Evolutionary conservation across 2,329 filamentous ascomycete species (phyloP), one percentile per base, ranked within the genome.

Genomic region (Neodidymelliopsis sp.): DNA sequence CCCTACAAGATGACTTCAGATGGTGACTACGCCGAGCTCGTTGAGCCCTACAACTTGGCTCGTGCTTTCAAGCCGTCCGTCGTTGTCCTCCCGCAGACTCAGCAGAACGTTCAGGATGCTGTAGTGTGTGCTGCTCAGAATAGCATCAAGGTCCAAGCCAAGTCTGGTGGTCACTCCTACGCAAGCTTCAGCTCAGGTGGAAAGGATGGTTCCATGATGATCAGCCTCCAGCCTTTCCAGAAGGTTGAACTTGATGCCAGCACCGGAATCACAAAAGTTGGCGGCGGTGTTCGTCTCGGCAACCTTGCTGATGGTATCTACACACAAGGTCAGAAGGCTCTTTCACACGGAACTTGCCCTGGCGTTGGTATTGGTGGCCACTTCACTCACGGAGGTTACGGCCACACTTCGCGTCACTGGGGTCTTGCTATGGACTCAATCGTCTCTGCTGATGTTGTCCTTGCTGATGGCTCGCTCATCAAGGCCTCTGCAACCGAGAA

Each of bases 131-230:
- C 84, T 4, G 73, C 65, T 2, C 53, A 77, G 18, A 72, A 75
- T 48, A 71, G 72, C 5, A 67, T 82, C 41, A 80, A 81, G 55
- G 82, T 87, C 0, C 84, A 87, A 62, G 80, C 85, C 16, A 82
- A 78, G 55, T 84, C 83, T 2, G 85, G 85, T 4, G 85, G 85
- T 0, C 85, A 88, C 60, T 87, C 83, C 0, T 88, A 85, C 54
- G 84, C 75, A 1, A 78, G 76, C 0, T 77, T 75, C 50, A 77
- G 77, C 4, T 73, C 78, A 1, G 78, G 79, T 22, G 79, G 79
- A 6, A 73, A 79, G 57, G 70, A 81, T 47, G 79, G 78, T 3
- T 73, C 75, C 30, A 65, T 81, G 56, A 72, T 79, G 6, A 74
- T 82, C 22, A 75, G 79, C 57, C 68, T 82, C 39, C 68, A 77